phyloP scores from a whole-genome alignment of 805 yeast species.

The Nakazawaea anatomiae region DNA sequence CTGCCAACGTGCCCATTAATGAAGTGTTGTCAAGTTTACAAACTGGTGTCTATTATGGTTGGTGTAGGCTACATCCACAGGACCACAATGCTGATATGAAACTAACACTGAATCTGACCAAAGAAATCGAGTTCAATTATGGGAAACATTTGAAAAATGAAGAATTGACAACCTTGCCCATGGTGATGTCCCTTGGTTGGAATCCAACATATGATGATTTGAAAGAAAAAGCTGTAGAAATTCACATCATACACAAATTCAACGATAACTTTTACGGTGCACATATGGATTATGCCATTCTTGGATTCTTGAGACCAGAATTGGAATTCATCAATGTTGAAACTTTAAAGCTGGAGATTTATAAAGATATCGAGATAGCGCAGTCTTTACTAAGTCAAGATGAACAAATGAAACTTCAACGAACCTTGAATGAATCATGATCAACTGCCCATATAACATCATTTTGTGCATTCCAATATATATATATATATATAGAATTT shows the following conservation, averaged over 20 bases:
- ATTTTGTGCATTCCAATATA: too few species aligned
- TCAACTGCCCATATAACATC: background rate
- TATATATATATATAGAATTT: too few species aligned
- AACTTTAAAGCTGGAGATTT: conserved; percentile 79
- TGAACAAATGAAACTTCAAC: conserved; percentile 24
- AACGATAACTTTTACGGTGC: conserved; percentile 77
- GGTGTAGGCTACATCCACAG: conserved; percentile 17
- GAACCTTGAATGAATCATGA: too few species aligned
- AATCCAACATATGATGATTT: conserved; percentile 85
- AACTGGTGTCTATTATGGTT: conserved; percentile 92
- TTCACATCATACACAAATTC: conserved; percentile 80
- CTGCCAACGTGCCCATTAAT: conserved; percentile 78
- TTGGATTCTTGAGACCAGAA: conserved; percentile 92
- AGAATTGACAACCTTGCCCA: conserved; percentile 56
- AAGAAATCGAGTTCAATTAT: conserved; percentile 49
- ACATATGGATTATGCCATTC: conserved; percentile 52
- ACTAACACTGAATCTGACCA: conserved; percentile 19
- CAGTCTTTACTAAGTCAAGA: conserved; percentile 36
- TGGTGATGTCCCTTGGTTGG: conserved; percentile 96
- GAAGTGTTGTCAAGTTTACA: conserved; percentile 39
- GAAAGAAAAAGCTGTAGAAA: conserved; percentile 69
- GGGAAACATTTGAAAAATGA: conserved; percentile 42
- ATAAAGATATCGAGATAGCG: conserved; percentile 72
- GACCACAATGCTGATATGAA: conserved; percentile 14
- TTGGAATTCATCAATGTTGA: conserved; percentile 75